These are phyloP conservation scores for Ascobolus immersus DNA, from an alignment of 495 filamentous ascomycete species.

Conservation along the genomic window DNA sequence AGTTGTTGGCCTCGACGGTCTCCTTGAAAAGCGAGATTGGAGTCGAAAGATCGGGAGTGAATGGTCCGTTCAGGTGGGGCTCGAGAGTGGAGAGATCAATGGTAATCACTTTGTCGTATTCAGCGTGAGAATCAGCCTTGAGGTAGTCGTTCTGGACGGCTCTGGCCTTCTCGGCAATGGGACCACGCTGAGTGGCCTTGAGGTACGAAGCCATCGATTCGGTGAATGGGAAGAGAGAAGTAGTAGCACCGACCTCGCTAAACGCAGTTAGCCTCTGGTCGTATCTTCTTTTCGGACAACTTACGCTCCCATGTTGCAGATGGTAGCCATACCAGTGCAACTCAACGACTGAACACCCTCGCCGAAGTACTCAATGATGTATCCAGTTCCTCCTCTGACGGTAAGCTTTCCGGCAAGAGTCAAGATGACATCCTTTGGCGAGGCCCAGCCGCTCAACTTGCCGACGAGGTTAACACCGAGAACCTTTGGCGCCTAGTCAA, in stretches of 20 bases:
- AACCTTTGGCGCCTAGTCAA: slow-evolving; percentile 86
- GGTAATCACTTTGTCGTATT: slow-evolving; percentile 92
- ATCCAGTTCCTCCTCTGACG: slow-evolving; percentile 93
- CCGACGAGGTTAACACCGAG: slow-evolving; percentile 92
- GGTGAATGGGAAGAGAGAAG: slow-evolving; percentile 97
- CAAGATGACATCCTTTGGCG: slow-evolving; percentile 91
- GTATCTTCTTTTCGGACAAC: too few species aligned
- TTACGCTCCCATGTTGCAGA: slow-evolving; percentile 43
- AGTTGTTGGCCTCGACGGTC: slow-evolving; percentile 77
- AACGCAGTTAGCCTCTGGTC: slow-evolving; percentile 16
- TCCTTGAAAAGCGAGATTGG: slow-evolving; percentile 94
- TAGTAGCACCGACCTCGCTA: slow-evolving; percentile 92
- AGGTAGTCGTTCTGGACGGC: slow-evolving; percentile 68
- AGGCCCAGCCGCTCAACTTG: slow-evolving; percentile 70
- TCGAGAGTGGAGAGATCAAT: slow-evolving; percentile 86
- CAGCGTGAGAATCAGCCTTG: slow-evolving; percentile 67
- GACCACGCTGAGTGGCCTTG: slow-evolving; percentile 64
- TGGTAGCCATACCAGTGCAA: slow-evolving; percentile 40
- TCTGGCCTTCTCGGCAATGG: slow-evolving; percentile 75
- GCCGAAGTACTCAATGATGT: slow-evolving; percentile 87
- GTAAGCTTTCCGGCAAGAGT: slow-evolving; percentile 95
- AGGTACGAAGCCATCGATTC: slow-evolving; percentile 95
- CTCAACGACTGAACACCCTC: slow-evolving; percentile 48
- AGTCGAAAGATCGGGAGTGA: slow-evolving; percentile 97
- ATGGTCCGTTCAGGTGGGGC: slow-evolving; percentile 96